These are phyloP conservation scores for Bothriochloa decipiens DNA, from an alignment of 176 grass and related monocot species.

Conservation along the genomic window DNA sequence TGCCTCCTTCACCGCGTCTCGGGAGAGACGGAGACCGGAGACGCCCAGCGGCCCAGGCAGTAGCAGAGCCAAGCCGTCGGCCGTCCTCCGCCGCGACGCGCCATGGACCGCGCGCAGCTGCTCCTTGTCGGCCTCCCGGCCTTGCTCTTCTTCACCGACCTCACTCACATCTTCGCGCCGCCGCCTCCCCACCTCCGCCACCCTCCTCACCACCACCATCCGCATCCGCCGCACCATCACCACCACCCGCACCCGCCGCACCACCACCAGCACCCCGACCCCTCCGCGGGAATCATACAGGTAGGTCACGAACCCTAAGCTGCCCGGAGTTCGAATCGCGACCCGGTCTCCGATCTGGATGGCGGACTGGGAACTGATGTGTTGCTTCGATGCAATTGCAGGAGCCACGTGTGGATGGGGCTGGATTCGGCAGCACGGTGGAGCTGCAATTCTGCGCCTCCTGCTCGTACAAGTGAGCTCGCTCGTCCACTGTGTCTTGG, in stretches of 20 bases:
- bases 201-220: conserved; percentile 9
- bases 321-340: not conserved
- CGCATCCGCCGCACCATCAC: conserved; percentile 10
- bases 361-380: not conserved
- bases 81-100: not conserved
- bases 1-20: not conserved
- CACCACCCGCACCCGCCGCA: conserved; percentile 38
- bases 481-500: not conserved
- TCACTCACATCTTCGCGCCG: conserved; percentile 81
- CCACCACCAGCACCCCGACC: conserved; percentile 37
- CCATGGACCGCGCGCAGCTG: conserved; percentile 88
- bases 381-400: conserved; percentile 12
- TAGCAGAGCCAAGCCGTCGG: not conserved
- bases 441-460: conserved; percentile 90
- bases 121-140: conserved; percentile 84
- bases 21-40: not conserved
- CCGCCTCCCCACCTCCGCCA: conserved; percentile 71
- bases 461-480: conserved; percentile 81
- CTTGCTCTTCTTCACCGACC: conserved; percentile 87
- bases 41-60: not conserved
- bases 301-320: conserved; percentile 44
- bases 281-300: conserved; percentile 35
- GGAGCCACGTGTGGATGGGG: conserved; percentile 55
- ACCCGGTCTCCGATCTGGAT: conserved; percentile 31
- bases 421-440: conserved; percentile 70